A percentile compares a stretch with the other conserved stretches of the same genome.
Evolutionary conservation across 768 basidiomycete species (phyloP).

Genomic region (Kwoniella sp.): DNA sequence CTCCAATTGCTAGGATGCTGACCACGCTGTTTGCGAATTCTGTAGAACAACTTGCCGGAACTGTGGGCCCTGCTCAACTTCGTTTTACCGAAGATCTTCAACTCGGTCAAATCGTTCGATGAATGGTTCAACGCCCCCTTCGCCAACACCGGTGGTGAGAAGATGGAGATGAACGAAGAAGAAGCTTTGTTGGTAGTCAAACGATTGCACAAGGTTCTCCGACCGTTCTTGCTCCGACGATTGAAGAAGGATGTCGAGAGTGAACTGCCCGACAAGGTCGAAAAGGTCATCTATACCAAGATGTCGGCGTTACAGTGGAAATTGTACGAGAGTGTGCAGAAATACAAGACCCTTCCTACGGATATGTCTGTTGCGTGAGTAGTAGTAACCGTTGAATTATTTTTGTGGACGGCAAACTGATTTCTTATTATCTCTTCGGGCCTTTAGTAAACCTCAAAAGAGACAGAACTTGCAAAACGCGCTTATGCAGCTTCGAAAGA

Average conservation of each 20-base stretch:
- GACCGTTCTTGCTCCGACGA: slow-evolving; percentile 87
- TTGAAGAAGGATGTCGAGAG: slow-evolving; percentile 96
- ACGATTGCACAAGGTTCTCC: slow-evolving; percentile 90
- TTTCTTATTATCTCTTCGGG: too few relatives aligned
- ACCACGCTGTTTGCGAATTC: background rate
- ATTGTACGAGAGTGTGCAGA: slow-evolving; percentile 96
- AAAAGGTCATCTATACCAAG: slow-evolving; percentile 94
- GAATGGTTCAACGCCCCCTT: slow-evolving; percentile 99
- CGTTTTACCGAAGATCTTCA: slow-evolving; percentile 86
- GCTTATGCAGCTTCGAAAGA: slow-evolving; percentile 96
- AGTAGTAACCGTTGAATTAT: background rate
- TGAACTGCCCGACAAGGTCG: slow-evolving; percentile 93
- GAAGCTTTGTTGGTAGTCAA: slow-evolving; percentile 96
- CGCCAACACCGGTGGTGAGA: slow-evolving; percentile 92
- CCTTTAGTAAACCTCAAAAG: slow-evolving; percentile 36
- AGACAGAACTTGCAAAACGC: slow-evolving; percentile 66
- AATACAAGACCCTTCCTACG: slow-evolving; percentile 83
- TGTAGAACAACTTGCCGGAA: slow-evolving; percentile 56
- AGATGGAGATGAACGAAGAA: slow-evolving; percentile 99
- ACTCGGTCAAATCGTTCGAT: slow-evolving; percentile 98
- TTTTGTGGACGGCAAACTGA: too few relatives aligned
- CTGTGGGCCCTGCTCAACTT: slow-evolving; percentile 59
- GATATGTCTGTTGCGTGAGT: slow-evolving; percentile 61
- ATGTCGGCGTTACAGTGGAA: slow-evolving; percentile 91
- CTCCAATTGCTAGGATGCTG: too few relatives aligned